Conservation (phyloP, 768 basidiomycete species). For the Kockovaella imperatae region DNA sequence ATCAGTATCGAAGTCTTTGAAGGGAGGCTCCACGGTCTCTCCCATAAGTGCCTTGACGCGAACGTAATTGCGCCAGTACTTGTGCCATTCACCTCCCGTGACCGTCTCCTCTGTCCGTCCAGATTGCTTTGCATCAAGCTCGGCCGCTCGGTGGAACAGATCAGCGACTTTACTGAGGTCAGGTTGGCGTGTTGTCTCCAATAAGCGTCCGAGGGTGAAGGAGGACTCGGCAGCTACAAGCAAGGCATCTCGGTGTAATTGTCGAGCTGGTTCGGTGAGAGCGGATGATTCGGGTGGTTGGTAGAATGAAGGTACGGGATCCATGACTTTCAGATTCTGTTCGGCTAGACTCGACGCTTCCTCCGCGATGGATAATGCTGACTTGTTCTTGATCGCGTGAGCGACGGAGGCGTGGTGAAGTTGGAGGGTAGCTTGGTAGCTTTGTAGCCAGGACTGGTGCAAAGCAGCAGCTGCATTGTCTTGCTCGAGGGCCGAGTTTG, state of each 20-base stretch:
- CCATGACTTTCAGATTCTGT: slow-evolving; percentile 4
- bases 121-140: slow-evolving; percentile 18
- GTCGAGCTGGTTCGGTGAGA: slow-evolving; percentile 12
- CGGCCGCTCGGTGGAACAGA: slow-evolving; percentile 37
- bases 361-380: slow-evolving; percentile 12
- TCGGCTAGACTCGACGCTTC: slow-evolving; percentile 4
- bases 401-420: slow-evolving; percentile 33
- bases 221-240: slow-evolving; percentile 31
- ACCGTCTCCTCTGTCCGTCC: slow-evolving; percentile 22
- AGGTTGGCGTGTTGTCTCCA: slow-evolving; percentile 17
- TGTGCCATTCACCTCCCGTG: slow-evolving; percentile 28
- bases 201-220: slow-evolving; percentile 24
- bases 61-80: slow-evolving; percentile 33
- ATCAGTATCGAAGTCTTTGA: no score
- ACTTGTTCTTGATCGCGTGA: slow-evolving; percentile 19
- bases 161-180: slow-evolving; percentile 26
- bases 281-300: slow-evolving; percentile 3
- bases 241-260: slow-evolving; percentile 28
- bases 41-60: slow-evolving; percentile 36
- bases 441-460: slow-evolving; percentile 31
- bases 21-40: no score
- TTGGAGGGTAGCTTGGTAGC: slow-evolving; percentile 24
- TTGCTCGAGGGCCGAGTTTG: slow-evolving; percentile 10
- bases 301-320: slow-evolving; percentile 3
- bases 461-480: slow-evolving; percentile 16